Base-by-base conservation (phyloP, 2,329 filamentous ascomycete species). In the Rhinocladiella mackenziei region DNA sequence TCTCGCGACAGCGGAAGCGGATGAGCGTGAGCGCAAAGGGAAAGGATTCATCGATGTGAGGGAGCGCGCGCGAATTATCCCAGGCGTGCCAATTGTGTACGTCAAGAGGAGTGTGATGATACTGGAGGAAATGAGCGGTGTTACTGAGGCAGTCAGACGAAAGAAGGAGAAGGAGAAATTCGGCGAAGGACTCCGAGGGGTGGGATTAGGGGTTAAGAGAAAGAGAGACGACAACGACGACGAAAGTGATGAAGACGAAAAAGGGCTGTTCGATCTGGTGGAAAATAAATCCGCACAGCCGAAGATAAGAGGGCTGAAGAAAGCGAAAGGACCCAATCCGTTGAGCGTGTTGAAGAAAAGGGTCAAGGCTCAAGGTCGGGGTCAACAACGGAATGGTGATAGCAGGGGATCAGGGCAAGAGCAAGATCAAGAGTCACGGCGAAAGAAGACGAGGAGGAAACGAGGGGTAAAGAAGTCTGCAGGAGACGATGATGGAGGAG, bases 71-170 rank as follows among this genome's bases (percentile, higher is more conserved):
- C 61, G 71, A 30, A 55, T 63, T 13, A 67, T 73, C 8, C 68
- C 68, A 10, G 71, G 71, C 37, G 70, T 73, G 22, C 71, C 71
- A 11, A 68, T 73, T 19, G 65, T 74, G 31, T 74, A 72, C 55
- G 71, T 74, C 22, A 73, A 73, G 58, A 62, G 71, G 34, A 72
- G 69, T 11, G 70, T 73, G 5, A 73, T 73, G 70, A 64, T 73
- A 10, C 55, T 73, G 43, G 70, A 73, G 56, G 70, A 71, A 10
- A 61, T 73, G 62, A 71, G 69, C 42, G 62, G 57, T 14, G 59
- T 61, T 1, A 72, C 68, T 10, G 66, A 69, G 51, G 59, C 59
- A 15, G 59, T 70, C 9, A 60, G 67, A 26, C 64, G 70, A 34
- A 65, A 64, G 1, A 59, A 65, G n/a, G 70, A 73, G 59, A 65